Percentiles rank a stretch among this genome's conserved stretches.
These are phyloP conservation scores for Trichoderma sp. DNA, from an alignment of 2,329 filamentous ascomycete species.

Conservation along the genomic window DNA sequence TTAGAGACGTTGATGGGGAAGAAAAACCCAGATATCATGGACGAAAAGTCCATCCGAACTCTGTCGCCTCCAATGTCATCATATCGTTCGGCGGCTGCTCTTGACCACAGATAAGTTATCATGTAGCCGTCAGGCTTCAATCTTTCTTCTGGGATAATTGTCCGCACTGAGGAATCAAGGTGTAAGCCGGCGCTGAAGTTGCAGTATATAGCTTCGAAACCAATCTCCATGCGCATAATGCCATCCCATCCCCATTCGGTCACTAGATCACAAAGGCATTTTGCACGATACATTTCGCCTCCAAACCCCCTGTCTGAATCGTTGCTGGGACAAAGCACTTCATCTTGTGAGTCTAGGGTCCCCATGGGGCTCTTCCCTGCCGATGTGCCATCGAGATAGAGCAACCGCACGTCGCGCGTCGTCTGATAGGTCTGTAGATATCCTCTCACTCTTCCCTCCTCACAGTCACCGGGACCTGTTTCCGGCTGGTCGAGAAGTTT, in stretches of 20 bases:
- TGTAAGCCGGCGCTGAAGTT: conserved; percentile 53
- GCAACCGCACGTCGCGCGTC: conserved; percentile 55
- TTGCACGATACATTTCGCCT: conserved; percentile 55
- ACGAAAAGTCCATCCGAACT: conserved; percentile 49
- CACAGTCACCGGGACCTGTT: not conserved
- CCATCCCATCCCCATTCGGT: conserved; percentile 61
- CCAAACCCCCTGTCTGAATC: conserved; percentile 25
- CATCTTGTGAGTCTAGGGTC: conserved; percentile 68
- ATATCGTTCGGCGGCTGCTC: conserved; percentile 48
- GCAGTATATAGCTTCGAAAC: conserved; percentile 71
- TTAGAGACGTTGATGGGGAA: conserved; percentile 53
- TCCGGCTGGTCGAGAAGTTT: not conserved
- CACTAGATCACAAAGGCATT: conserved; percentile 57
- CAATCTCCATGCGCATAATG: conserved; percentile 66
- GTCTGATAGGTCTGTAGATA: conserved; percentile 69
- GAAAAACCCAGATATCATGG: conserved; percentile 53
- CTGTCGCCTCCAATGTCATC: conserved; percentile 46
- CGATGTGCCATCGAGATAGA: conserved; percentile 71
- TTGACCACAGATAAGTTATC: conserved; percentile 41
- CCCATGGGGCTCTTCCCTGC: conserved; percentile 66
- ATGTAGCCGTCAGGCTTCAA: conserved; percentile 31
- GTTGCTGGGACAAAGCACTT: conserved; percentile 52
- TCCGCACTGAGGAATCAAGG: conserved; percentile 37
- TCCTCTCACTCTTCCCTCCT: conserved; percentile 41
- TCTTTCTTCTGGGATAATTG: conserved; percentile 24